Conservation (phyloP, 192 early-diverging fungal genomes). For the Paraglomus occultum region DNA sequence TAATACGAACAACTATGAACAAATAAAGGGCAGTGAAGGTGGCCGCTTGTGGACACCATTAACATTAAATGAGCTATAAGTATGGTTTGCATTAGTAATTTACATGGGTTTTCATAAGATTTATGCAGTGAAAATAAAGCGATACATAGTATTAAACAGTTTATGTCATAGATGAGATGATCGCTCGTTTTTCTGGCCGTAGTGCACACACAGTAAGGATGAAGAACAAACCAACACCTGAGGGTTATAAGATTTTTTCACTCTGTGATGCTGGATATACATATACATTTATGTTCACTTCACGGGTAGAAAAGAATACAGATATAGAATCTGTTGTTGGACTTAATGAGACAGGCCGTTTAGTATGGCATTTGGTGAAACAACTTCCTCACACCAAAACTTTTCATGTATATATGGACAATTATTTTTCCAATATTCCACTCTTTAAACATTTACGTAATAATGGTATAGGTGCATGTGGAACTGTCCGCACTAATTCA, state of each 20-base stretch:
- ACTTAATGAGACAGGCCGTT: constrained; percentile 6
- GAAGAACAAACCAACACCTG: constrained; percentile 36
- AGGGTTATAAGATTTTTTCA: constrained; percentile 37
- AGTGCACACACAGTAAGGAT: constrained; percentile 33
- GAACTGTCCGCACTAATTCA: constrained; percentile 23
- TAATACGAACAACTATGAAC: too few relatives aligned
- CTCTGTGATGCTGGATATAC: constrained; percentile 38
- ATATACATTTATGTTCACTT: constrained; percentile 31
- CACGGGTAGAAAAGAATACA: neutral
- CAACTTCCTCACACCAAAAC: constrained; percentile 2
- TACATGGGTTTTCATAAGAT: too few relatives aligned
- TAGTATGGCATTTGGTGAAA: constrained; percentile 30
- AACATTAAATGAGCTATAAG: too few relatives aligned
- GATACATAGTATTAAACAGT: too few relatives aligned
- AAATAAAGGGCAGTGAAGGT: too few relatives aligned
- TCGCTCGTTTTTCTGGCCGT: constrained; percentile 24
- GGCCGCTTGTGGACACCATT: too few relatives aligned
- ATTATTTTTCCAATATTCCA: constrained; percentile 35
- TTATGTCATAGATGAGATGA: constrained; percentile 42
- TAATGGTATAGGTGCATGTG: constrained; percentile 34
- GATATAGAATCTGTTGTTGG: neutral
- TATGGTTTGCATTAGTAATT: too few relatives aligned
- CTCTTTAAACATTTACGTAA: constrained; percentile 27
- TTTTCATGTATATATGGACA: constrained; percentile 40
- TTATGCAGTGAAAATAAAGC: too few relatives aligned